Conservation (phyloP, 805 yeast species). For the Nakazawaea ernobii region DNA sequence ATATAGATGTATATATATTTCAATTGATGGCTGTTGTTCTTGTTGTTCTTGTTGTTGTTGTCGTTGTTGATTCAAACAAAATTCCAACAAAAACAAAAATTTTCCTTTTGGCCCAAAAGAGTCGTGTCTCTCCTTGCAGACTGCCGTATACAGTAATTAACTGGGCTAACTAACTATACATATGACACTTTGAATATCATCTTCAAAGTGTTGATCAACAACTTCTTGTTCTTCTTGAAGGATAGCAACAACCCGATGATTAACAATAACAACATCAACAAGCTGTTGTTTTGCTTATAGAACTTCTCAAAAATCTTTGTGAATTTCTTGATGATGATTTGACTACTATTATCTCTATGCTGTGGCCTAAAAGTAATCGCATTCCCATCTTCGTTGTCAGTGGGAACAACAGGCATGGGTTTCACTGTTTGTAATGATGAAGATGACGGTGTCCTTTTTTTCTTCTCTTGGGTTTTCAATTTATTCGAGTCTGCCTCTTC, state of each 20-base stretch:
- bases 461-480: slow-evolving; percentile 1
- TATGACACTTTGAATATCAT: slow-evolving; percentile 26
- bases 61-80: neutral
- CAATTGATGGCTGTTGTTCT: neutral
- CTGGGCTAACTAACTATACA: too few relatives aligned
- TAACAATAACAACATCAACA: neutral
- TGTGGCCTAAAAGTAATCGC: neutral
- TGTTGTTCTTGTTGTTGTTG: neutral
- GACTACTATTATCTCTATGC: neutral
- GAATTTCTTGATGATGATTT: neutral
- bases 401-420: neutral
- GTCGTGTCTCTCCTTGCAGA: too few relatives aligned
- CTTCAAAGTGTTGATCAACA: slow-evolving; percentile 5
- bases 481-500: neutral
- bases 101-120: too few relatives aligned
- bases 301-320: neutral
- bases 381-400: neutral
- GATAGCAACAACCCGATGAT: slow-evolving; percentile 6
- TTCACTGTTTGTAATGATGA: neutral
- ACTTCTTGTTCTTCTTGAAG: neutral
- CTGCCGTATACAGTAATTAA: too few relatives aligned
- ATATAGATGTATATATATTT: neutral
- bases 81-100: too few relatives aligned
- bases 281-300: slow-evolving; percentile 1
- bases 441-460: neutral